A percentile compares a stretch with the other conserved stretches of the same genome.
phyloP scores from a whole-genome alignment of 169 alveolate genomes.

The Plasmodium gaboni region DNA sequence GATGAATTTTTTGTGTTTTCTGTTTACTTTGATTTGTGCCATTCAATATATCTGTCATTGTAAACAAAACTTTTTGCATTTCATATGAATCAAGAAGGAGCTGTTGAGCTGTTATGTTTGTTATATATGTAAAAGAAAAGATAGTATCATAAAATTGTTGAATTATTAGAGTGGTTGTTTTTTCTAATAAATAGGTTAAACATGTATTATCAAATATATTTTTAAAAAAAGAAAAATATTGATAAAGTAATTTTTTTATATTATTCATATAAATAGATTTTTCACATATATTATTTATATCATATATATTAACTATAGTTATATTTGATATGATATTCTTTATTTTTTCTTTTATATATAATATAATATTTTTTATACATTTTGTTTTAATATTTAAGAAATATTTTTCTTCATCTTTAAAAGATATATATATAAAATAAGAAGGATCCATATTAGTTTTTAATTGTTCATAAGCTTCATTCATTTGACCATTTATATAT shows the following conservation, averaged over 20 bases:
- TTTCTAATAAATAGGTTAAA: conserved; percentile 81
- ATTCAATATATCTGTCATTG: conserved; percentile 2
- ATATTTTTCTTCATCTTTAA: conserved; percentile 51
- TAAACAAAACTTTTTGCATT: conserved; percentile 73
- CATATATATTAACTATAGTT: conserved; percentile 28
- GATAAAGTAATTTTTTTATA: conserved; percentile 23
- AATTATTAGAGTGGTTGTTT: conserved; percentile 79
- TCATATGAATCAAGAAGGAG: conserved; percentile 80
- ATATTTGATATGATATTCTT: conserved; percentile 33
- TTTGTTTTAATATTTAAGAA: conserved; percentile 64
- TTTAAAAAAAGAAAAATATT: conserved; percentile 47
- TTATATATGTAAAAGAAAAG: conserved; percentile 76
- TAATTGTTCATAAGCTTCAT: conserved; percentile 63
- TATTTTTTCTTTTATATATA: conserved; percentile 34
- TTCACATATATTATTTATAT: conserved; percentile 26
- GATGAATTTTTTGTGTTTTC: not conserved
- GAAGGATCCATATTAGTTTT: conserved; percentile 19
- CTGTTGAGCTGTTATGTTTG: conserved; percentile 81
- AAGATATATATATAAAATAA: conserved; percentile 24
- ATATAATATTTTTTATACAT: conserved; percentile 53
- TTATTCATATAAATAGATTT: conserved; percentile 21
- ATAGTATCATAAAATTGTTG: conserved; percentile 78
- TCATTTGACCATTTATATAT: conserved; percentile 37
- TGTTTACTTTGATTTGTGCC: not conserved
- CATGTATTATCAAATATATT: conserved; percentile 68